A percentile compares a stretch with the other conserved stretches of the same genome.
Conservation (phyloP, 768 basidiomycete species). For the Tricholoma hemisulphureum region DNA sequence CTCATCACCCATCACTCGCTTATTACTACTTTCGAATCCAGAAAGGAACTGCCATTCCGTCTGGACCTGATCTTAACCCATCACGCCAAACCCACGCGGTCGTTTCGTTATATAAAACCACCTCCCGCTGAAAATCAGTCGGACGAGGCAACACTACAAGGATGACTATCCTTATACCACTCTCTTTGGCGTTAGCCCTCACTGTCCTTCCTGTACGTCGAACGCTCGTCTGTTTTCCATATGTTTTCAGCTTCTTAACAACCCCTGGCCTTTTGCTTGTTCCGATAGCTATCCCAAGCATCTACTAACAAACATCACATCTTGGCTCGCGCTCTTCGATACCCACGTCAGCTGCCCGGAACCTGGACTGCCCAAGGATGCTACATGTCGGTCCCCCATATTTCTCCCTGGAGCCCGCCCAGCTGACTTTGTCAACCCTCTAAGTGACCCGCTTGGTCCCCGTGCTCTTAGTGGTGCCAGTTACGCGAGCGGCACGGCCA, state of each 20-base stretch:
- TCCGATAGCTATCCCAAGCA: conserved; percentile 15
- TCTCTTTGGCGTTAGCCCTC: conserved; percentile 34
- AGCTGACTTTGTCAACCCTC: not conserved
- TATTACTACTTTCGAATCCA: not conserved
- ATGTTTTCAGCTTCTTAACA: not conserved
- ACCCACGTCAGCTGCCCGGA: conserved; percentile 50
- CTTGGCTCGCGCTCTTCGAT: conserved; percentile 23
- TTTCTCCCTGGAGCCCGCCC: no score
- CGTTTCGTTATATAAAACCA: conserved; percentile 28
- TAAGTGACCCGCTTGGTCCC: conserved; percentile 53
- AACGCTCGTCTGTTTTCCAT: not conserved
- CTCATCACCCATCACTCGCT: not conserved
- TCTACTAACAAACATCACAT: conserved; percentile 24
- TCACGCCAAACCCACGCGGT: conserved; percentile 3
- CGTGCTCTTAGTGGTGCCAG: conserved; percentile 56
- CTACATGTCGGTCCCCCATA: conserved; percentile 46
- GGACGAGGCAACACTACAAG: conserved; percentile 2
- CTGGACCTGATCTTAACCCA: conserved; percentile 24
- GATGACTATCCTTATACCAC: conserved; percentile 34
- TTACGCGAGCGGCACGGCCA: conserved; percentile 44
- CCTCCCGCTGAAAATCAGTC: not conserved
- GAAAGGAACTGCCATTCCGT: not conserved
- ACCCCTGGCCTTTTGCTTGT: not conserved
- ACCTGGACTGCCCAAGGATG: conserved; percentile 62
- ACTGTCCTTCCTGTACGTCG: conserved; percentile 40